Base-by-base conservation (phyloP, 139 green algal species). In the Coccomyxa sp. region DNA sequence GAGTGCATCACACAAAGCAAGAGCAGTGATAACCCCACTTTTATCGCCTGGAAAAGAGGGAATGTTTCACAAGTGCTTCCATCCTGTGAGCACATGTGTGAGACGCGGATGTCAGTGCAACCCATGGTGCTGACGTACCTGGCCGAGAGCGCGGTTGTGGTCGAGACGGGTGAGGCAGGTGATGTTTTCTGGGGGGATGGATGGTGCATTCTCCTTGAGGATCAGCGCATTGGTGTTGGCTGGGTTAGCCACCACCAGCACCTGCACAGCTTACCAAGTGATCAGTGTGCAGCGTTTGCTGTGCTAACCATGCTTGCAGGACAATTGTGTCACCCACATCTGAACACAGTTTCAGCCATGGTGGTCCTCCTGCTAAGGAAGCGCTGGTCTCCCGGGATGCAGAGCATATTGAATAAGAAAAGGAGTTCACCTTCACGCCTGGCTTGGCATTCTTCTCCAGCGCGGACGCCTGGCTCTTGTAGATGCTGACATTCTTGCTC, bases 221-320 rank as follows among this genome's bases (percentile, higher is more conserved):
- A 98, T 96, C 15, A 95, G 83, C 13, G 95, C 92, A 88, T 98
- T 98, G 77, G 95, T 98, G 91, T 98, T 98, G 81, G 95, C 95
- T 30, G 95, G 95, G 89, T 98, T 98, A 74, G 95, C 95, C 27
- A 98, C 95, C n/a, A 99, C 96, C 66, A 99, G 80, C 57, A 98
- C 88, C 94, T 97, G 91, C 66, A 83, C 76, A 10, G 4, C 76
- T 28, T 28, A 7, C 21, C 23, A 75, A 75, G 21, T 7, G 7
- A 51, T 51, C 38, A 51, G 7, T 51, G 38, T 7, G 38, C 3
- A 51, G 38, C 38, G 7, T 51, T 51, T 51, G 38, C 38, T 51
- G 38, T 51, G 38, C 38, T 51, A 51, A 51, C 3, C 38, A 58
- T 59, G 15, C 31, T 15, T 21, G 31, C 77, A 16, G 4, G 28